A percentile compares a stretch with the other conserved stretches of the same genome.
phyloP scores from a whole-genome alignment of 2,329 filamentous ascomycete species.

The Colletotrichum agaves region DNA sequence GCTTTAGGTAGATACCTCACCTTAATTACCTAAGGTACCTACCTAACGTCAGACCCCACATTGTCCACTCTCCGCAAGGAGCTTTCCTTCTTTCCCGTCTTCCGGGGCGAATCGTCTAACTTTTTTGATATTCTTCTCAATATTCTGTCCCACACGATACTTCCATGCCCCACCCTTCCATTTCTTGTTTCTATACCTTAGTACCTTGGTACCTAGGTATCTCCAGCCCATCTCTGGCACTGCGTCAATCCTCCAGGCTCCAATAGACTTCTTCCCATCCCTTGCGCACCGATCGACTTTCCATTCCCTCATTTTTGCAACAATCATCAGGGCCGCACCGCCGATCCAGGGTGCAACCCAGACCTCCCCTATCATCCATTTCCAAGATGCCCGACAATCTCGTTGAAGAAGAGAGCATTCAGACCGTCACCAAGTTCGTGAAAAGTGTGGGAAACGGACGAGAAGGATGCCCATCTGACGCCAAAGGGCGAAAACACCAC shows the following conservation, averaged over 20 bases:
- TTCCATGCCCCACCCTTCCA: neutral
- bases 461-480: neutral
- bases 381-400: constrained; percentile 11
- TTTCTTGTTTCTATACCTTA: too few relatives aligned
- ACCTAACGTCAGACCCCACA: neutral
- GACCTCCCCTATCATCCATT: constrained; percentile 2
- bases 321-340: constrained; percentile 29
- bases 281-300: constrained; percentile 17
- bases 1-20: neutral
- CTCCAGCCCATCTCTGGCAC: too few relatives aligned
- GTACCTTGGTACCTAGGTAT: too few relatives aligned
- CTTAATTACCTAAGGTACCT: constrained; percentile 1
- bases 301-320: neutral
- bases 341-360: constrained; percentile 29
- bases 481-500: neutral
- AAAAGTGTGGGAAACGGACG: neutral
- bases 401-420: constrained; percentile 11
- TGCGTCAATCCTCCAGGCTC: too few relatives aligned
- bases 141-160: neutral
- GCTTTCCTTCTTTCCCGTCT: neutral
- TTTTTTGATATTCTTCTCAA: neutral
- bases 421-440: neutral
- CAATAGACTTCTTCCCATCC: neutral
- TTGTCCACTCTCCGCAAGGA: neutral
- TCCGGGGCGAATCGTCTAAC: neutral